Base-by-base conservation (phyloP, 257 asterid species). In the Buddleja alternifolia region DNA sequence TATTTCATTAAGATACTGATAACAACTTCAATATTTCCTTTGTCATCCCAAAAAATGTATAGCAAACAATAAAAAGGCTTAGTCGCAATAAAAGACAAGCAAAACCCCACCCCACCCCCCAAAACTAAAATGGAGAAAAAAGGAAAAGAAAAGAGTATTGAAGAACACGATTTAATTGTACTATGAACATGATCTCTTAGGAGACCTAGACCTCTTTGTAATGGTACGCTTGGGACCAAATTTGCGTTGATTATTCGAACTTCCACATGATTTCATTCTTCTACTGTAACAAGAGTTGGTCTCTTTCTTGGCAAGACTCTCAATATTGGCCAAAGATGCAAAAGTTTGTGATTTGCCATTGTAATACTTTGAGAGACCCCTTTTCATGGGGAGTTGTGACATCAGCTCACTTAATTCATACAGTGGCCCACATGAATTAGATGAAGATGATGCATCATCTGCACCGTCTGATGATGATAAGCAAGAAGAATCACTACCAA, bases 351-450 rank as follows among this genome's bases (percentile, higher is more conserved):
- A 86, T 17, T 84, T 84, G 0, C 93, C 96, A 25, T 86, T 51
- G 60, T 84, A 88, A 60, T 51, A 73, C 68, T 80, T 86, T 3
- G 96, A 89, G 2, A 89, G 73, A 12, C 96, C 96, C 66, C 81
- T 85, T 64, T 83, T 88, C 81, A 85, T 88, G 7, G 95, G 92
- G 10, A 85, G 83, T 7, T 85, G 88, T 60, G 75, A 77, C 90
- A 82, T 82, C n/a, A 88, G 86, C 4, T 82, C 84, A 8, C 79
- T 58, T 48, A 85, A 75, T 23, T 85, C 78, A 25, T 40, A 85
- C 39, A 82, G 80, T 14, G 88, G 88, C 12, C 85, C 87, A 45
- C 56, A 15, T 32, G 78, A 72, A 21, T 75, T 20, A 3, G 75
- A 44, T 8, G 84, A 65, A 0, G 78, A 39, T 23, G 61, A 9